A percentile compares a stretch with the other conserved stretches of the same genome.
These are phyloP conservation scores for Solanum hybrid DNA, from an alignment of 305 asterid species.

Conservation along the genomic window DNA sequence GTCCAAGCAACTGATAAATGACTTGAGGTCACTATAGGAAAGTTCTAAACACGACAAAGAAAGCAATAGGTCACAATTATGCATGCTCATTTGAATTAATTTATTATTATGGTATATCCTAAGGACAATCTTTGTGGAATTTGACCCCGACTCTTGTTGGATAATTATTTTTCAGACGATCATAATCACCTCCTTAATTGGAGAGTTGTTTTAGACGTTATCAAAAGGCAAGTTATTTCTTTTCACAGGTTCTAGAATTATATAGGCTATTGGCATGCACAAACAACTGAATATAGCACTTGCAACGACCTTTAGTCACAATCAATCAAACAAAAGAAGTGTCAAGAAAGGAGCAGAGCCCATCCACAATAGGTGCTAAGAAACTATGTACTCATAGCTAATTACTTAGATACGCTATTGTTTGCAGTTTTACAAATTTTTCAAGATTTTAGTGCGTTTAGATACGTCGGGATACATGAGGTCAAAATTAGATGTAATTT, in stretches of 20 bases:
- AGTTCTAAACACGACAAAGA: not conserved
- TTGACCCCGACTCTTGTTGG: not conserved
- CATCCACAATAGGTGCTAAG: conserved; percentile 67
- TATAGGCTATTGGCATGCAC: conserved; percentile 18
- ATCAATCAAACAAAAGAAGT: conserved; percentile 54
- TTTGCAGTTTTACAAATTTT: not conserved
- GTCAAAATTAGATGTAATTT: not conserved
- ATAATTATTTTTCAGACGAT: not conserved
- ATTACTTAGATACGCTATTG: not conserved
- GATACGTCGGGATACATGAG: not conserved
- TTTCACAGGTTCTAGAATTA: conserved; percentile 23
- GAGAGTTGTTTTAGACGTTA: not conserved
- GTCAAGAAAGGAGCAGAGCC: conserved; percentile 72
- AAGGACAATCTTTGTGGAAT: not conserved
- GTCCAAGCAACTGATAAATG: not conserved
- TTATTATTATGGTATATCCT: not conserved
- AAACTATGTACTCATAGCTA: not conserved
- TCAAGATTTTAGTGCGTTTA: not conserved
- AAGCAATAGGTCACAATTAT: not conserved
- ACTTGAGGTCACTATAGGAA: not conserved
- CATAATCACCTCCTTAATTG: not conserved
- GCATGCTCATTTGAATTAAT: not conserved
- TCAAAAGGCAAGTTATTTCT: not conserved
- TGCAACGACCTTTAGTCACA: conserved; percentile 39
- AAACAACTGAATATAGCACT: conserved; percentile 36